Base-by-base conservation (phyloP, 352 stramenopile species). In the Peronosclerospora sorghi region DNA sequence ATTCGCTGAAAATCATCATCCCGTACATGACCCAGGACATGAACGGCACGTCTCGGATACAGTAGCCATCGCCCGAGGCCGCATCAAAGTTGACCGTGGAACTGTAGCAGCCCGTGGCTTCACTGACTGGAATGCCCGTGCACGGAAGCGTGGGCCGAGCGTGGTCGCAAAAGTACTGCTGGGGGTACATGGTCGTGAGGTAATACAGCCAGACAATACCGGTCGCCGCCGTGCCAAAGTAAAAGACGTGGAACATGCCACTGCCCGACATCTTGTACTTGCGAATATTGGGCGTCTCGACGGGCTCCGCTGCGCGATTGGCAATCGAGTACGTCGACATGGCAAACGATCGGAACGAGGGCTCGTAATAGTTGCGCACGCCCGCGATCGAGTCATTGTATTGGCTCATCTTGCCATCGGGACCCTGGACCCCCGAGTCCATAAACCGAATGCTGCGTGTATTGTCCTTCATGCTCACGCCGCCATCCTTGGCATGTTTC, bases 231-330 rank as follows among this genome's bases (percentile, higher is more conserved):
- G 54, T 73, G n/a, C 78, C 32, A 19, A 94, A 85, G 73, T 93
- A 93, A 36, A 94, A 67, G 5, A 94, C 24, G 62, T 94, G 78
- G 60, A 91, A 94, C 42, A 90, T 74, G 27, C 71, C 72, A 19
- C 63, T 69, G 26, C 78, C 81, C 15, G 76, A 90, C 72, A 94
- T 94, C 65, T 89, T 88, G 73, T 91, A 94, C 77, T 91, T 93
- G 30, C 81, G 78, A 20, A 94, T 90, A 64, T 94, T 94, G 34
- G 81, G 81, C 37, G 81, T 93, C 59, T 90, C 75, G 10, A 91
- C 81, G 0, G 81, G 78, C 41, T 93, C 81, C 29, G 76, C 81
- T 7, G 81, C 81, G 21, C 81, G 81, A 63, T 90, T 90, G 1
- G 78, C 81, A 53, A 93, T 93, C 49, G 78, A 91, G 59, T 91